Conservation (phyloP, 169 alveolate genomes). For the Cryptosporidium xiaoi region DNA sequence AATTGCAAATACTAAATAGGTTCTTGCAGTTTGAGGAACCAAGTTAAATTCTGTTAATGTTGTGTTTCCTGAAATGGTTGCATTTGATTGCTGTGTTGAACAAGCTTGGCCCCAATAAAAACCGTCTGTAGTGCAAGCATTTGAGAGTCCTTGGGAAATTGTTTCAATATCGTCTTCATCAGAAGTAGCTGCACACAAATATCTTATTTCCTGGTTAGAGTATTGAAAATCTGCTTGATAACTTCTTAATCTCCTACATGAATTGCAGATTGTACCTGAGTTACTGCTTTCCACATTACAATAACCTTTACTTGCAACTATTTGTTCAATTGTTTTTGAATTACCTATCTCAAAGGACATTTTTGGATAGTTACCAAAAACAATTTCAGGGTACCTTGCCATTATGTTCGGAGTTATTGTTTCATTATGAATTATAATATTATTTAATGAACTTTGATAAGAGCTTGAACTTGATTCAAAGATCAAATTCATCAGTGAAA, state of each 20-base stretch:
- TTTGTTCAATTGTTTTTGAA: constrained; percentile 52
- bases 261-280: neutral
- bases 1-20: constrained; percentile 30
- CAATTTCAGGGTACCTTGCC: constrained; percentile 21
- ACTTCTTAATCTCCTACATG: constrained; percentile 65
- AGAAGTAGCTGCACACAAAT: constrained; percentile 50
- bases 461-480: neutral
- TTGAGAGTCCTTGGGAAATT: constrained; percentile 6
- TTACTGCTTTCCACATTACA: neutral
- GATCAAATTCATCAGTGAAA: constrained; percentile 18
- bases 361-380: constrained; percentile 39
- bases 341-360: constrained; percentile 27
- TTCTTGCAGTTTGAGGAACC: constrained; percentile 17
- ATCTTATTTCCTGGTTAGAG: constrained; percentile 5
- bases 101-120: constrained; percentile 74
- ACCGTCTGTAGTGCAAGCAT: constrained; percentile 52
- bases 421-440: constrained; percentile 32
- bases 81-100: constrained; percentile 51
- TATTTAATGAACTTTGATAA: neutral
- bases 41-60: constrained; percentile 19
- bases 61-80: constrained; percentile 57
- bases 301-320: constrained; percentile 35
- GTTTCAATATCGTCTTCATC: constrained; percentile 15
- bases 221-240: constrained; percentile 65
- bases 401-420: constrained; percentile 42